Evolutionary conservation across 225 moss, liverwort and hornwort species (phyloP).

Genomic region (Rhytidiadelphus loreus): DNA sequence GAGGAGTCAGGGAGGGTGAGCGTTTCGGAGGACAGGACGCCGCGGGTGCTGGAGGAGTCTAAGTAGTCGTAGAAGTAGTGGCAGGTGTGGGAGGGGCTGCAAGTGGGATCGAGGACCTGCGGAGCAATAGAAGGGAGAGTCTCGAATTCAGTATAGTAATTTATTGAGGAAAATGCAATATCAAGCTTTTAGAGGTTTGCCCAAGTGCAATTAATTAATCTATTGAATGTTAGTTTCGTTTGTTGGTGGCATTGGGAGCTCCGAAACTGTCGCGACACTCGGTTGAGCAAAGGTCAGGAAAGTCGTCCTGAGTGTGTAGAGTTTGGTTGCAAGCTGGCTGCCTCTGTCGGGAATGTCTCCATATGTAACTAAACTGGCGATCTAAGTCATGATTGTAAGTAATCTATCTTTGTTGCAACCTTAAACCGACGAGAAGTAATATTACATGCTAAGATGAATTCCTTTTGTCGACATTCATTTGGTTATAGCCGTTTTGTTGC

Average conservation of each 20-base stretch:
- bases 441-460: not conserved
- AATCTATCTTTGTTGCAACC: not conserved
- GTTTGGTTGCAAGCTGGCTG: not conserved
- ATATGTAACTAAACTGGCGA: not conserved
- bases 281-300: not conserved
- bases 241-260: no score
- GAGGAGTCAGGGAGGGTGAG: not conserved
- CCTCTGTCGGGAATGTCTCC: not conserved
- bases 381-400: not conserved
- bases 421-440: not conserved
- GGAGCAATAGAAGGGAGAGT: not conserved
- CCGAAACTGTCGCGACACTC: no score
- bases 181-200: not conserved
- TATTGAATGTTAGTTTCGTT: not conserved
- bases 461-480: not conserved
- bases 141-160: not conserved
- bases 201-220: not conserved
- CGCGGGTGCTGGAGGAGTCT: not conserved
- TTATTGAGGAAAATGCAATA: not conserved
- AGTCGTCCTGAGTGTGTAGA: not conserved
- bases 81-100: not conserved
- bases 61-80: not conserved
- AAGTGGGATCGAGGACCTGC: not conserved
- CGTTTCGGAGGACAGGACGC: not conserved
- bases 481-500: not conserved